Percentiles rank a stretch among this genome's conserved stretches.
Evolutionary conservation across 257 asterid species (phyloP).

Genomic region (Solanum verrucosum): DNA sequence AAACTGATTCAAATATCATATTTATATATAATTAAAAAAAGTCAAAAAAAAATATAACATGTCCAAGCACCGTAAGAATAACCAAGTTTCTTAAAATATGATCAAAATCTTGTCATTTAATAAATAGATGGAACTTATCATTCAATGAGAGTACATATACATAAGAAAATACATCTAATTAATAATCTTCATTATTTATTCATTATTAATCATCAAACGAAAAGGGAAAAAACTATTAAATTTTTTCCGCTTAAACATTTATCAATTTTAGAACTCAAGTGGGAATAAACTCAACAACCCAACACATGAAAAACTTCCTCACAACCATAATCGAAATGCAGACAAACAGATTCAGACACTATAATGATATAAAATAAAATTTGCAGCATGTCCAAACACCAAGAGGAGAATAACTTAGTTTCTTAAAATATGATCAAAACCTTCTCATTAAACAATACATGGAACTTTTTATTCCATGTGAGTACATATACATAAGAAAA

Average conservation of each 20-base stretch:
- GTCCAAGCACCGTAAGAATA: neutral
- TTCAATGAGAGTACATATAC: too few species aligned
- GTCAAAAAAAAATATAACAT: too few species aligned
- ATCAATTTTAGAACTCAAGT: neutral
- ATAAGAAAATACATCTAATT: too few species aligned
- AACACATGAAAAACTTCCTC: neutral
- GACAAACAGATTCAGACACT: neutral
- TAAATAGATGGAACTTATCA: neutral
- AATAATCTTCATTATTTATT: neutral
- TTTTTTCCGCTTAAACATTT: neutral
- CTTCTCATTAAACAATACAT: neutral
- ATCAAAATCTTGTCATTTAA: too few species aligned
- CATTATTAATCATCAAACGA: too few species aligned
- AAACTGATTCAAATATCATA: rapidly evolving
- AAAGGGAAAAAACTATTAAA: neutral
- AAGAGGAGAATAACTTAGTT: neutral
- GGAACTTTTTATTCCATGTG: neutral
- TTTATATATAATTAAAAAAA: too few species aligned
- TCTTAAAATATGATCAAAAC: neutral
- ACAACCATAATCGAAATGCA: neutral
- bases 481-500: neutral
- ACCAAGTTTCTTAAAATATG: neutral
- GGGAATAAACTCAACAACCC: neutral
- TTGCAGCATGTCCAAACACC: neutral
- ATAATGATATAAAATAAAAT: neutral